A percentile compares a stretch with the other conserved stretches of the same genome.
Evolutionary conservation across 1,139 yeast genomes (phyloP).

Genomic region (Debaryomyces fabryi): DNA sequence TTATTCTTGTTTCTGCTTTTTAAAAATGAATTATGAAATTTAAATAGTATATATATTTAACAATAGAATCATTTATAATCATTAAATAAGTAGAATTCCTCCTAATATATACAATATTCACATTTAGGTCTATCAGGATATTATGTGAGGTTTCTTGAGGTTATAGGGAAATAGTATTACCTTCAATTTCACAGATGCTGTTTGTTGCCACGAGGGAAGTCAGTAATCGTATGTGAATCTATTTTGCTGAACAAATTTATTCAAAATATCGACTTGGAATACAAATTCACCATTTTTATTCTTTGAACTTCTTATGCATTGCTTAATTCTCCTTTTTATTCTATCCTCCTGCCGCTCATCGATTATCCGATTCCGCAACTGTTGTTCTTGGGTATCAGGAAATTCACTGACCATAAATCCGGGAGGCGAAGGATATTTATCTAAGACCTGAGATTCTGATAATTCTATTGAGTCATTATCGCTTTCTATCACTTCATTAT

Average conservation of each 20-base stretch:
- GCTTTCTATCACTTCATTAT: constrained; percentile 11
- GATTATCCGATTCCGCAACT: constrained; percentile 18
- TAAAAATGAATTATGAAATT: constrained; percentile 1
- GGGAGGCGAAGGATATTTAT: constrained; percentile 62
- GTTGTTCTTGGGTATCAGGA: constrained; percentile 59
- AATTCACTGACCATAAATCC: constrained; percentile 66
- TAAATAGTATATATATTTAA: constrained; percentile 2
- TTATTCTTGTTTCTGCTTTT: background rate
- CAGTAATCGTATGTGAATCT: constrained; percentile 20
- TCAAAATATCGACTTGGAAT: constrained; percentile 19
- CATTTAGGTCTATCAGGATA: too few relatives aligned
- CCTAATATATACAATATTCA: too few relatives aligned
- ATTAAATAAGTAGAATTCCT: background rate
- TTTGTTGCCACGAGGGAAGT: too few relatives aligned
- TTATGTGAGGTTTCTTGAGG: background rate
- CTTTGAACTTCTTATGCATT: constrained; percentile 16
- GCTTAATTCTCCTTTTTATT: constrained; percentile 20
- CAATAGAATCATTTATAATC: constrained; percentile 1
- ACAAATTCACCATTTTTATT: constrained; percentile 20
- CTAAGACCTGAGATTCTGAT: constrained; percentile 31
- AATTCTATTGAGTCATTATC: constrained; percentile 7
- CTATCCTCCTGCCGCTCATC: constrained; percentile 22
- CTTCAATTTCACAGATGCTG: too few relatives aligned
- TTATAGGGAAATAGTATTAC: background rate
- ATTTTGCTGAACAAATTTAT: constrained; percentile 17